Conservation (phyloP, 495 filamentous ascomycete species). For the Aspergillus carlsbadensis region DNA sequence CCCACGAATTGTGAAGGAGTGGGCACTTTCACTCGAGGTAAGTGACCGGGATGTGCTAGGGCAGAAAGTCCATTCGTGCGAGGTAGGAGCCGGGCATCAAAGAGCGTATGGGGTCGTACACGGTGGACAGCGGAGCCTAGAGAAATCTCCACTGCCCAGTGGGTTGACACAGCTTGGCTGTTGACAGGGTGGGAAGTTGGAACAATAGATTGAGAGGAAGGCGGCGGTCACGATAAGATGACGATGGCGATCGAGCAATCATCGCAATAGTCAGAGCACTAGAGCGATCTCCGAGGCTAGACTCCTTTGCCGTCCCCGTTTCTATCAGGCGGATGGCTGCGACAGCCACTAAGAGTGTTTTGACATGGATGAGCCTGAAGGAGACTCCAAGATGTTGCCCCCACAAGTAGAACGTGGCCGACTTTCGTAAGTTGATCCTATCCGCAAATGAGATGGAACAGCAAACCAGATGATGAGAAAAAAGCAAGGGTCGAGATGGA, state of each 20-base stretch:
- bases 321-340: slow-evolving; percentile 17
- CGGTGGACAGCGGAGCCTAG: slow-evolving; percentile 17
- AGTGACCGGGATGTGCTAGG: slow-evolving; percentile 9
- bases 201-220: slow-evolving; percentile 19
- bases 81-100: slow-evolving; percentile 16
- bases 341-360: slow-evolving; percentile 13
- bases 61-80: slow-evolving; percentile 13
- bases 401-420: slow-evolving; percentile 26
- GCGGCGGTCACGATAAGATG: slow-evolving; percentile 17
- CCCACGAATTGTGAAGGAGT: slow-evolving; percentile 14
- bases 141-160: slow-evolving; percentile 13
- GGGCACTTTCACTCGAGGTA: background rate
- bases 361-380: slow-evolving; percentile 21
- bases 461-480: slow-evolving; percentile 16
- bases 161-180: slow-evolving; percentile 7
- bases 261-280: slow-evolving; percentile 9
- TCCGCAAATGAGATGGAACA: slow-evolving; percentile 19
- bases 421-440: slow-evolving; percentile 25
- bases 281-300: slow-evolving; percentile 17
- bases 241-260: slow-evolving; percentile 17
- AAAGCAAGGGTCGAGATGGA: slow-evolving; percentile 15
- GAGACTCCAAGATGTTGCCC: slow-evolving; percentile 16
- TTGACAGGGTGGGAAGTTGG: no score
- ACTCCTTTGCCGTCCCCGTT: slow-evolving; percentile 12
- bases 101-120: slow-evolving; percentile 15